A percentile compares a stretch with the other conserved stretches of the same genome.
phyloP scores from a whole-genome alignment of 495 filamentous ascomycete genomes.

The Penicillium manginii region DNA sequence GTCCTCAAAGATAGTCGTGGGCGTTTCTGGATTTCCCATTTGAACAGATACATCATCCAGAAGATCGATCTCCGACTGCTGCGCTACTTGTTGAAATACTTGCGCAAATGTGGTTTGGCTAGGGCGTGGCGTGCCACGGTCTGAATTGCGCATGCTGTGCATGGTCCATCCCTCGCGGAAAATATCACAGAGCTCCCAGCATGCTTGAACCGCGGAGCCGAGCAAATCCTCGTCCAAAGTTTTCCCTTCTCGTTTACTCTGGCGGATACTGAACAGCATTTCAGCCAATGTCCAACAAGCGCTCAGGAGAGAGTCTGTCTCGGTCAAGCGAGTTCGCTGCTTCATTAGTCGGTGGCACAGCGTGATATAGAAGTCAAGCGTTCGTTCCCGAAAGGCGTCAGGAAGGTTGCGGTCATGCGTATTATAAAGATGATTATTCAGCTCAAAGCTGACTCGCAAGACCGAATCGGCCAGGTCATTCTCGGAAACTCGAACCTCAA shows the following conservation, averaged over 20 bases:
- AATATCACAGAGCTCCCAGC: slow-evolving; percentile 93
- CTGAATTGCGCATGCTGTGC: slow-evolving; percentile 79
- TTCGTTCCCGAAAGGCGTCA: slow-evolving; percentile 86
- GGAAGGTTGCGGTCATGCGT: slow-evolving; percentile 84
- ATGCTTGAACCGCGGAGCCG: slow-evolving; percentile 85
- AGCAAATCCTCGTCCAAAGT: slow-evolving; percentile 78
- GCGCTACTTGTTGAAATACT: slow-evolving; percentile 51
- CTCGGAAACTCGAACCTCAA: slow-evolving; percentile 76
- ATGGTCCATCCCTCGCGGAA: slow-evolving; percentile 94
- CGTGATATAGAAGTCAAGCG: slow-evolving; percentile 91
- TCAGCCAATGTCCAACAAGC: slow-evolving; percentile 91
- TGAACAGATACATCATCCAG: slow-evolving; percentile 38
- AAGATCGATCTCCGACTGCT: slow-evolving; percentile 34
- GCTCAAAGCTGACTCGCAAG: slow-evolving; percentile 86
- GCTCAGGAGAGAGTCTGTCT: slow-evolving; percentile 79
- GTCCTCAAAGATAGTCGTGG: slow-evolving; percentile 92
- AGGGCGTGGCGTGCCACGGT: slow-evolving; percentile 83
- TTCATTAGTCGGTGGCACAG: slow-evolving; percentile 94
- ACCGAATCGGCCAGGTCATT: slow-evolving; percentile 83
- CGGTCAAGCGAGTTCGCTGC: slow-evolving; percentile 73
- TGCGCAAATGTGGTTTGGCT: slow-evolving; percentile 73
- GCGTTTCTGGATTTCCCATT: slow-evolving; percentile 73
- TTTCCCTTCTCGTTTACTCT: slow-evolving; percentile 76
- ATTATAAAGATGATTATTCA: slow-evolving; percentile 94
- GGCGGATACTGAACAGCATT: slow-evolving; percentile 90